phyloP scores from a whole-genome alignment of 768 basidiomycete genomes.

The Termitomyces sp. region DNA sequence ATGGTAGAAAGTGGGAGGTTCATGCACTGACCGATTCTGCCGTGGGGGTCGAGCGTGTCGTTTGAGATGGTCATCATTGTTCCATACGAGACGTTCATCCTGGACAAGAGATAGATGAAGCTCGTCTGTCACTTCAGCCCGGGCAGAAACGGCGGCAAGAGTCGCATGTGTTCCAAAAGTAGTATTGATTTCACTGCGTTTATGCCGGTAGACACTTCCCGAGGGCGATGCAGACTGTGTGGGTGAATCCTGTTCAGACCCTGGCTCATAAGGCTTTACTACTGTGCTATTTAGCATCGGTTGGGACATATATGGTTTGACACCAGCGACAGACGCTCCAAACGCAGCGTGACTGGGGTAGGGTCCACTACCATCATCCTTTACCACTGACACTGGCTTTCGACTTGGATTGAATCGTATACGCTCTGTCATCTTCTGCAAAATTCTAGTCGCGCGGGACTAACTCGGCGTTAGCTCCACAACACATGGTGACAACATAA shows the following conservation, averaged over 20 bases:
- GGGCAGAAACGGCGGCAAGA: background rate
- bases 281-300: constrained; percentile 25
- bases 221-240: constrained; percentile 9
- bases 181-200: background rate
- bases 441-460: constrained; percentile 28
- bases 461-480: constrained; percentile 8
- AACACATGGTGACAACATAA: background rate
- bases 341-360: constrained; percentile 23
- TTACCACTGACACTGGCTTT: background rate
- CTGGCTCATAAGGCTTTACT: constrained; percentile 13
- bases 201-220: background rate
- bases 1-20: background rate
- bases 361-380: constrained; percentile 15
- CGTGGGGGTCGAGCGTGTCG: background rate
- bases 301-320: constrained; percentile 43
- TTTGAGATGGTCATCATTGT: background rate
- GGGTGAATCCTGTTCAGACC: constrained; percentile 20
- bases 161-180: background rate
- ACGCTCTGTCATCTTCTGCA: constrained; percentile 32
- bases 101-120: background rate
- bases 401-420: constrained; percentile 18
- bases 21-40: background rate
- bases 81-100: background rate
- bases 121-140: background rate
- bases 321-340: constrained; percentile 11